phyloP scores from a whole-genome alignment of 495 filamentous ascomycete species.

The Podospora pseudocomata region DNA sequence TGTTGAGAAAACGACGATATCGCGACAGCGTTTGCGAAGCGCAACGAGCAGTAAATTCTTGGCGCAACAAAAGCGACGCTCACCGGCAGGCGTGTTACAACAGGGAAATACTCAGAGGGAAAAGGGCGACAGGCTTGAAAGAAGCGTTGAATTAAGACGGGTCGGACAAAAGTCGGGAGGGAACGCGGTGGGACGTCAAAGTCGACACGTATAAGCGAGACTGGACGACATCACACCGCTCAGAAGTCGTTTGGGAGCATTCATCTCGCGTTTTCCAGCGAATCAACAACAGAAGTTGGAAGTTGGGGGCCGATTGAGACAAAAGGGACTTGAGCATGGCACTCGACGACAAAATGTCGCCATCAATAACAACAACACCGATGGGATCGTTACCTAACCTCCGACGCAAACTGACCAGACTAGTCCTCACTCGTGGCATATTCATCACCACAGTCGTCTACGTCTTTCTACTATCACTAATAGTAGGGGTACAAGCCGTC shows the following conservation, averaged over 20 bases:
- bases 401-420: neutral
- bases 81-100: too few species aligned
- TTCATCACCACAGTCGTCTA: constrained; percentile 8
- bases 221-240: neutral
- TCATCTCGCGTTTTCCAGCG: too few species aligned
- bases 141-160: too few species aligned
- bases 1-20: neutral
- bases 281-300: too few species aligned
- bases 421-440: neutral
- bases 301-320: too few species aligned
- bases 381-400: neutral
- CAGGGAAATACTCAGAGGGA: too few species aligned
- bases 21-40: neutral
- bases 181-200: neutral
- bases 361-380: neutral
- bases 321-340: too few species aligned
- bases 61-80: too few species aligned
- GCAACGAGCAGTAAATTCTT: too few species aligned
- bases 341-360: neutral
- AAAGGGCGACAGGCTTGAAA: too few species aligned
- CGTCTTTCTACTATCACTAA: constrained; percentile 1
- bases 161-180: neutral
- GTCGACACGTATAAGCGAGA: neutral
- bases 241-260: neutral
- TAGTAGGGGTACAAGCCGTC: constrained; percentile 6